A percentile compares a stretch with the other conserved stretches of the same genome.
Evolutionary conservation across 192 early-diverging fungal genomes (phyloP).

Genomic region (Diversispora epigaea): DNA sequence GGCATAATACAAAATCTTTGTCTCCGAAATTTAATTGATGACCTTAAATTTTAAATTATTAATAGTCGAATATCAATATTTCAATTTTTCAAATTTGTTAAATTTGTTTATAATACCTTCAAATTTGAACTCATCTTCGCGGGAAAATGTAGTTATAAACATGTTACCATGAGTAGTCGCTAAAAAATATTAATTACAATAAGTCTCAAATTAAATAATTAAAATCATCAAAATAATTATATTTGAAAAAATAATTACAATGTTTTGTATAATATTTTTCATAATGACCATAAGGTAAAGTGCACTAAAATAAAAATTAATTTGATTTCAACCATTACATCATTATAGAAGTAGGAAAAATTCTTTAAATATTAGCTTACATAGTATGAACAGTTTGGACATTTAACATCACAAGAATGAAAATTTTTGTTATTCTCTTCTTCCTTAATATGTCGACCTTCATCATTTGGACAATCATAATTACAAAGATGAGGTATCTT

Average conservation of each 20-base stretch:
- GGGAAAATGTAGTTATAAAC: background rate
- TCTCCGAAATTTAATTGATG: slow-evolving; percentile 13
- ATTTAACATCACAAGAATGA: background rate
- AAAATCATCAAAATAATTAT: background rate
- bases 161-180: background rate
- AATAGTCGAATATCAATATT: background rate
- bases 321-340: background rate
- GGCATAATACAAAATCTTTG: slow-evolving; percentile 9
- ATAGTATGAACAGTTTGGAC: background rate
- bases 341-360: background rate
- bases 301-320: background rate
- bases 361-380: background rate
- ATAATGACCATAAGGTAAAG: background rate
- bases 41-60: background rate
- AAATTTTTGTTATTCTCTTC: background rate
- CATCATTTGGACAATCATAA: background rate
- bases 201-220: background rate
- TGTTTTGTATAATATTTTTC: background rate
- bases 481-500: background rate
- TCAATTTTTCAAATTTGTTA: background rate
- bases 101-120: background rate
- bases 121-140: slow-evolving; percentile 3
- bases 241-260: background rate
- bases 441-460: background rate
- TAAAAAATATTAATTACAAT: background rate